Percentiles rank a stretch among this genome's conserved stretches.
Conservation (phyloP, 768 basidiomycete species). For the Cystoderma amianthinum region DNA sequence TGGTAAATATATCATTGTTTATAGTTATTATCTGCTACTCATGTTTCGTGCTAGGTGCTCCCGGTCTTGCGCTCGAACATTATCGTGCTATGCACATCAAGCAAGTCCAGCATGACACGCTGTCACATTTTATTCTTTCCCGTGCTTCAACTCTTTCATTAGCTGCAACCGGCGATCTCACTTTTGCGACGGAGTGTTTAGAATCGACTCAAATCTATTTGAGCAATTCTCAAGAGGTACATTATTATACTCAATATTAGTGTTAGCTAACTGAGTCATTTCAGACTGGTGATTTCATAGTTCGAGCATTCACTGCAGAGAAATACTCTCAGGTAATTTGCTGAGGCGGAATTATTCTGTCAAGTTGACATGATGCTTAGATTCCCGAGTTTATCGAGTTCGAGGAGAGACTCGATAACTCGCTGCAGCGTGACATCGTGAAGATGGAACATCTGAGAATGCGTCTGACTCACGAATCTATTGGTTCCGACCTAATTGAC, state of each 20-base stretch:
- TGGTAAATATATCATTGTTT: conserved; percentile 34
- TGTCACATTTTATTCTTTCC: conserved; percentile 78
- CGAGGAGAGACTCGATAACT: conserved; percentile 76
- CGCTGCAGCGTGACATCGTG: conserved; percentile 75
- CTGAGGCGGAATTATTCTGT: too few species aligned
- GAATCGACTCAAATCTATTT: conserved; percentile 79
- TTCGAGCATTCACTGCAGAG: conserved; percentile 70
- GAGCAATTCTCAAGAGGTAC: conserved; percentile 73
- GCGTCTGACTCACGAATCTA: conserved; percentile 68
- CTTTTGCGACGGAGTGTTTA: conserved; percentile 67
- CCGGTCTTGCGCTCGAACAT: conserved; percentile 69
- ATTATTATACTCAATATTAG: too few species aligned
- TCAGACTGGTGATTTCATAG: conserved; percentile 74
- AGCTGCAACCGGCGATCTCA: conserved; percentile 69
- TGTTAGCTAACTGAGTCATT: too few species aligned
- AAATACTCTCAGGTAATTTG: conserved; percentile 89
- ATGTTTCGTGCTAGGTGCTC: conserved; percentile 46
- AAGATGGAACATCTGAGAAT: conserved; percentile 84
- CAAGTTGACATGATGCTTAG: too few species aligned
- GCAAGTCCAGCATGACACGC: conserved; percentile 83
- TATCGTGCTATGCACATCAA: conserved; percentile 75
- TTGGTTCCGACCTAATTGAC: conserved; percentile 67
- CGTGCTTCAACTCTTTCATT: conserved; percentile 76
- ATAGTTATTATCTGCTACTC: conserved; percentile 1
- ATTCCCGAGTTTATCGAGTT: conserved; percentile 82